These are phyloP conservation scores for Sphaerobolus stellatus DNA, from an alignment of 1,284 basidiomycete species.

Conservation along the genomic window DNA sequence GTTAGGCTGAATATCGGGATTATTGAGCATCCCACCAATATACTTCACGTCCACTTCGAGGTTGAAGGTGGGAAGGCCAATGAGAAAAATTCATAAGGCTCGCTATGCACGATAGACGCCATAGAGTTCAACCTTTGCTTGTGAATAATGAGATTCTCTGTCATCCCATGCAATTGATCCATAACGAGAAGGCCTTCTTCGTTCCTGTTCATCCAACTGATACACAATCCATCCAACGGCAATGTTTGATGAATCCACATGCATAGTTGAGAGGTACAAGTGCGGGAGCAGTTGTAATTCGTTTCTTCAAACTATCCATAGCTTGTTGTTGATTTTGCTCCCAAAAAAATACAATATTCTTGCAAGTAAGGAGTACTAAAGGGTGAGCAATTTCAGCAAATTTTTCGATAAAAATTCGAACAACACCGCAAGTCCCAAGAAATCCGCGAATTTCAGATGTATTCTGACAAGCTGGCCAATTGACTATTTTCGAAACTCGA, in stretches of 20 bases:
- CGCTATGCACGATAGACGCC: background rate
- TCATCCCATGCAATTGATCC: conserved; percentile 12
- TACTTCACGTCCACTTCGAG: conserved; percentile 16
- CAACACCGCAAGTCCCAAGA: background rate
- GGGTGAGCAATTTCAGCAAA: background rate
- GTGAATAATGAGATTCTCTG: background rate
- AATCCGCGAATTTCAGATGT: conserved; percentile 10
- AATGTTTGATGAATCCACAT: conserved; percentile 12
- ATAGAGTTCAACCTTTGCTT: background rate
- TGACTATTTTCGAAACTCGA: conserved; percentile 27
- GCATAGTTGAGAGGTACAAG: conserved; percentile 11
- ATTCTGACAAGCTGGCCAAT: conserved; percentile 25
- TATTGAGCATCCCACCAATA: conserved; percentile 28
- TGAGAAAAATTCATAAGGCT: background rate
- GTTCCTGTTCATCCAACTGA: conserved; percentile 27
- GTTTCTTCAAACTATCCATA: conserved; percentile 3
- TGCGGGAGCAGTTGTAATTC: background rate
- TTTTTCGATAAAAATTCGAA: background rate
- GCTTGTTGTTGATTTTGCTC: background rate
- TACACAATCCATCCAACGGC: conserved; percentile 29
- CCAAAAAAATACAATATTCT: background rate
- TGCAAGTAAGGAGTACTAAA: background rate
- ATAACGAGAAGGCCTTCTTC: conserved; percentile 24
- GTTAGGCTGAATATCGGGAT: conserved; percentile 33
- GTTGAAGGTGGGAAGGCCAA: conserved; percentile 9